Base-by-base conservation (phyloP, 805 yeast species). In the Cyberlindnera maritima region DNA sequence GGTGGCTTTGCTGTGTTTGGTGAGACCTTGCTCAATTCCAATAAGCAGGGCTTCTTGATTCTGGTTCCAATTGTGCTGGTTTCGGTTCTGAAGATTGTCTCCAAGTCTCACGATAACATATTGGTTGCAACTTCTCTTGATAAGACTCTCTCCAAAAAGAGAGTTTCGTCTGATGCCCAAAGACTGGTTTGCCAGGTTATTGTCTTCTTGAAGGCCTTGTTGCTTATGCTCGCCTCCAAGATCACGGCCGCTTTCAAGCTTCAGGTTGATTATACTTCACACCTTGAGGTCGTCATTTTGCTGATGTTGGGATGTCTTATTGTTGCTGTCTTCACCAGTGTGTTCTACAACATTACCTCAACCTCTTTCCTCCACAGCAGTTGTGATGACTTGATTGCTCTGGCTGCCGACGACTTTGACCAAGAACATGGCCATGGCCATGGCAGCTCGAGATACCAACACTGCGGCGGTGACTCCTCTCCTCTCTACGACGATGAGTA, bases 1-100 rank as follows among this genome's bases (percentile, higher is more conserved):
- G 50, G 55, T 6, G 40, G 39, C 4, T 44, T 50, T 5, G 26
- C 52, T 2, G 39, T 48, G 2, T 55, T 54, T 44, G 54, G 56
- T 12, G 43, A 48, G 18, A 51, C 45, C 9, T 17, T 57, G 3
- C 49, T 58, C 15, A 14, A 34, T 4, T 12, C 37, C 12, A 49
- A 39, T 44, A 50, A 48, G 19, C 53, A 54, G 40, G 23, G 28
- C 3, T 31, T 55, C 25, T 41, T 53, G 39, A 31, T 54, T 2
- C n/a, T 46, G 17, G 46, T 46, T 13, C 50, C 55, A 2, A 6
- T 54, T 10, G 45, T 49, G 9, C 33, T 43, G 26, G 11, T 52
- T 3, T 31, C 51, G 2, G 17, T 39, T 3, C 23, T 45, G 37
- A 47, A 40, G 26, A 28, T 49, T 19, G n/a, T 39, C 1, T n/a